Evolutionary conservation across 139 green algal genomes (phyloP), one percentile per base, ranked within the genome.

Genomic region (Chlorella vulgaris): DNA sequence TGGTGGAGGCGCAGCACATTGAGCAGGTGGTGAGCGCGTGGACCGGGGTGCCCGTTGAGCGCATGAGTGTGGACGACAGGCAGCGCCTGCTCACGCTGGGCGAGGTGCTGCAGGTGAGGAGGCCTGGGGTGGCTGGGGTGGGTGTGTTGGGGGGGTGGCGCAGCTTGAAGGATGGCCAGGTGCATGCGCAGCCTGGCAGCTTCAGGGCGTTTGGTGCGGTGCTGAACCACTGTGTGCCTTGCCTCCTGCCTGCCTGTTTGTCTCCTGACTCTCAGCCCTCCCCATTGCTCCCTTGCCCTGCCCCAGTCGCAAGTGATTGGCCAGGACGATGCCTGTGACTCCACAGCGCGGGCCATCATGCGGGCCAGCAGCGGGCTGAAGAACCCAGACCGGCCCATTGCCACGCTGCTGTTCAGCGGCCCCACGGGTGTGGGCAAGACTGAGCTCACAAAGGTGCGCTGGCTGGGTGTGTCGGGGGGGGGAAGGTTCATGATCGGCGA

Each of bases 381-480:
- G 85, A 84, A 92, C 65, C 83, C 89, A 4, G 73, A 86, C 55
- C 86, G 93, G 21, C 93, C 93, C 55, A 93, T 95, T 35, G 93
- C 92, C 3, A 84, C 82, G 42, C 88, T 97, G 70, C 80, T 97
- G 36, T 96, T 97, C 74, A 85, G 50, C 39, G 93, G 93, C 0
- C 93, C 93, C 58, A 96, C 93, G 7, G 93, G 93, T 21, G 93
- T 97, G 21, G 93, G 93, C 86, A 97, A 97, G 86, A 97, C 93
- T 0, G 92, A 97, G 88, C 88, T 97, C 39, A 89, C 87, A 22
- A 91, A 91, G 82, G 79, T 82, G 43, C 8, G 74, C 36, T 28
- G 69, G 40, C 31, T 21, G 28, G 61, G 13, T n/a, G n/a, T n/a
- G n/a, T n/a, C n/a, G n/a, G n/a, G n/a, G n/a, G n/a, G n/a, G n/a